Percentiles rank a stretch among this genome's conserved stretches.
phyloP scores from a whole-genome alignment of 768 basidiomycete species.

The Amylocystis lapponica region DNA sequence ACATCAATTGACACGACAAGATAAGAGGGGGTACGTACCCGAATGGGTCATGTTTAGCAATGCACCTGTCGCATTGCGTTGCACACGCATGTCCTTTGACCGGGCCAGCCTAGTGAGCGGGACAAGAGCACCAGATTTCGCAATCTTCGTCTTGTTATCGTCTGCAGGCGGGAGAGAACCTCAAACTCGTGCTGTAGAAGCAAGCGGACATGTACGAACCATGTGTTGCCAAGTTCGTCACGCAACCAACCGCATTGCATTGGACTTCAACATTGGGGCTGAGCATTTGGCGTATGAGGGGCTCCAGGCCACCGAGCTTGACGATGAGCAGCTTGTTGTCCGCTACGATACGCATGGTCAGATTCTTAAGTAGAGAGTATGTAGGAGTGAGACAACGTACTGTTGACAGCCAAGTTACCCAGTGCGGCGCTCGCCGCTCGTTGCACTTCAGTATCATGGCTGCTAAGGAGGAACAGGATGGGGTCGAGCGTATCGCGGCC shows the following conservation, averaged over 20 bases:
- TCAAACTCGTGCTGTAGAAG: neutral
- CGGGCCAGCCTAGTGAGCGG: slow-evolving; percentile 93
- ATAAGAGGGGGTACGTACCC: slow-evolving; percentile 45
- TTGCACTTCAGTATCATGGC: slow-evolving; percentile 98
- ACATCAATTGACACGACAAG: neutral
- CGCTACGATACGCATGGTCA: slow-evolving; percentile 40
- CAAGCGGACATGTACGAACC: slow-evolving; percentile 40
- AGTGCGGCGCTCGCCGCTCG: slow-evolving; percentile 96
- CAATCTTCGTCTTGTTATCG: slow-evolving; percentile 99
- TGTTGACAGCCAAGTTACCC: slow-evolving; percentile 96
- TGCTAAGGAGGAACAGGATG: slow-evolving; percentile 92
- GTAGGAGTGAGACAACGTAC: slow-evolving; percentile 47
- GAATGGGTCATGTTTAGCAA: slow-evolving; percentile 99
- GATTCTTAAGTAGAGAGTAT: neutral
- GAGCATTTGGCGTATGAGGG: slow-evolving; percentile 97
- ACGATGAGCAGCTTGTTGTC: slow-evolving; percentile 99
- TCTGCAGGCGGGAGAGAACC: slow-evolving; percentile 43
- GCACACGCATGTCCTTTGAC: slow-evolving; percentile 99
- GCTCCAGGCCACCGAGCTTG: slow-evolving; percentile 94
- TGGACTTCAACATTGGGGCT: slow-evolving; percentile 99
- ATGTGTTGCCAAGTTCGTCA: slow-evolving; percentile 97
- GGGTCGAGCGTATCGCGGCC: slow-evolving; percentile 97
- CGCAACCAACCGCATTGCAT: slow-evolving; percentile 98
- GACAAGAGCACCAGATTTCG: slow-evolving; percentile 97
- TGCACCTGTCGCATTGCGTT: slow-evolving; percentile 97